Evolutionary conservation across 768 basidiomycete genomes (phyloP).

Genomic region (Leccinellum rugosiceps): DNA sequence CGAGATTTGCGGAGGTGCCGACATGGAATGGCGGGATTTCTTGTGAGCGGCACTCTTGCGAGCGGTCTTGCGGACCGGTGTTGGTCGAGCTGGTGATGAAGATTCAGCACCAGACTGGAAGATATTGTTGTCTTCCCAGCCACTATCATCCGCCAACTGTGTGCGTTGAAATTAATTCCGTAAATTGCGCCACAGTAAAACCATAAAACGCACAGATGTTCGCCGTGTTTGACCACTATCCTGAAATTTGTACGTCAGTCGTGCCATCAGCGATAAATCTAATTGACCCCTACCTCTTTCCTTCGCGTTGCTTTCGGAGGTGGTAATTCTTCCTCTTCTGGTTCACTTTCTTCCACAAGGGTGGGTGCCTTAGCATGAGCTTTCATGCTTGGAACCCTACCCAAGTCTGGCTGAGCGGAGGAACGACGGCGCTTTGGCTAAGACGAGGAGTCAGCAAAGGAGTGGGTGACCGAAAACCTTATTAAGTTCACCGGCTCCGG

Average conservation of each 20-base stretch:
- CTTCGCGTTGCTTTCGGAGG: constrained; percentile 57
- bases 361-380: constrained; percentile 39
- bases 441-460: constrained; percentile 11
- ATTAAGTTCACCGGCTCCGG: constrained; percentile 54
- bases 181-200: constrained; percentile 8
- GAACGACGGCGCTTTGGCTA: constrained; percentile 80
- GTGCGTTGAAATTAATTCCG: neutral
- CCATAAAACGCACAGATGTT: constrained; percentile 44
- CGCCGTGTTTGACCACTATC: constrained; percentile 53
- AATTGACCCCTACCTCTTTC: constrained; percentile 47
- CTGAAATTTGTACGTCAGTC: constrained; percentile 35
- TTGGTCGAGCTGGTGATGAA: constrained; percentile 71
- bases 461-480: neutral
- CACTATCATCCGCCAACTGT: constrained; percentile 60
- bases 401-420: constrained; percentile 70
- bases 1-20: constrained; percentile 59
- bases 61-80: constrained; percentile 47
- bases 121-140: constrained; percentile 89
- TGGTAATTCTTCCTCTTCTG: constrained; percentile 59
- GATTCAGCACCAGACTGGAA: constrained; percentile 90
- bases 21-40: constrained; percentile 66
- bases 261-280: neutral
- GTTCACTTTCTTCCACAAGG: constrained; percentile 72
- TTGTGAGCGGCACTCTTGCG: constrained; percentile 39
- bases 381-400: constrained; percentile 42